A percentile compares a stretch with the other conserved stretches of the same genome.
phyloP scores from a whole-genome alignment of 1,284 basidiomycete genomes.

The Trichosporon sp. region DNA sequence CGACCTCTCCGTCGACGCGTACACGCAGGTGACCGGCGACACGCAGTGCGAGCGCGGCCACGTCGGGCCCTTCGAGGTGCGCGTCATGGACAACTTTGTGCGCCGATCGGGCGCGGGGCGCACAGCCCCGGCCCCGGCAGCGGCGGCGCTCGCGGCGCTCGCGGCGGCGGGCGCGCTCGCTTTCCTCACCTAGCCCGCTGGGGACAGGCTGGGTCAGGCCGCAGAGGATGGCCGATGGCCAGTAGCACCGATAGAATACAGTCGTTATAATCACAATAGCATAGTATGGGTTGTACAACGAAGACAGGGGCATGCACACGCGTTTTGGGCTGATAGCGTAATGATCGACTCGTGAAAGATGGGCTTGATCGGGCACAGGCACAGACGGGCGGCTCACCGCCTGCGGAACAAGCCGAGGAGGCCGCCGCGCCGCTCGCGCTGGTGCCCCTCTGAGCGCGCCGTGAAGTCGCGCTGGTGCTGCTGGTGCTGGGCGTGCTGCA shows the following conservation, averaged over 20 bases:
- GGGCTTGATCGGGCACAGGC: too few relatives aligned
- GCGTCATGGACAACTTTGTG: constrained; percentile 17
- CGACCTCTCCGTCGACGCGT: constrained; percentile 15
- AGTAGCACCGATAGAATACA: background rate
- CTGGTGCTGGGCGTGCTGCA: background rate
- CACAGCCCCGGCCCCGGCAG: background rate
- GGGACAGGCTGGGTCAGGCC: too few relatives aligned
- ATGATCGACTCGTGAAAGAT: background rate
- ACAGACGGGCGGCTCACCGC: background rate
- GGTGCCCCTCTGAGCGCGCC: background rate
- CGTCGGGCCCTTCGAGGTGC: constrained; percentile 18
- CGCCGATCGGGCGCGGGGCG: too few relatives aligned
- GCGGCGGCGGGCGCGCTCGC: background rate
- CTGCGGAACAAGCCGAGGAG: background rate
- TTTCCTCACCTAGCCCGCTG: background rate
- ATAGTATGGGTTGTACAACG: background rate
- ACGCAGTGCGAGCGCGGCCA: constrained; percentile 10
- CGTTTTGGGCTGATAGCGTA: background rate
- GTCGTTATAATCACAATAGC: background rate
- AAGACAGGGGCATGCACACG: background rate
- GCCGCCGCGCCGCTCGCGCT: background rate
- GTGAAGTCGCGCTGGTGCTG: background rate
- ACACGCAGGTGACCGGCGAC: constrained; percentile 16
- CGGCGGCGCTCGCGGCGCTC: background rate
- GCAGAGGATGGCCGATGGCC: too few relatives aligned